Percentiles rank a stretch among this genome's conserved stretches.
phyloP scores from a whole-genome alignment of 768 basidiomycete genomes.

The Russula olivacea region DNA sequence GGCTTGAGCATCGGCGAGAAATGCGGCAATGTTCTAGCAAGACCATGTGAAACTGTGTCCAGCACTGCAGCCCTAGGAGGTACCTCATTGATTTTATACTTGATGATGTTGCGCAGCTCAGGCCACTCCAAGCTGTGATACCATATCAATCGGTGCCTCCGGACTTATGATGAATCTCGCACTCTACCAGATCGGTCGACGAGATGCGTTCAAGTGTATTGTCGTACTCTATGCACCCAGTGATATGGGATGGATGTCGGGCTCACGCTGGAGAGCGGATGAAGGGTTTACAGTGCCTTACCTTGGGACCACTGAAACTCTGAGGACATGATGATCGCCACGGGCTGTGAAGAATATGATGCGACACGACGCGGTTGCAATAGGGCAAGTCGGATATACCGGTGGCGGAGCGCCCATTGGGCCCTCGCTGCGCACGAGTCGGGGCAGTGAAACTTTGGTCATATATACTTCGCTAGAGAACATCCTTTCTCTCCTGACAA shows the following conservation, averaged over 20 bases:
- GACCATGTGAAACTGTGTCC: background rate
- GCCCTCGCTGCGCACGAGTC: too few species aligned
- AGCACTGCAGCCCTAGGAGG: conserved; percentile 9
- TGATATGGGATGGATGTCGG: background rate
- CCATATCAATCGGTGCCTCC: background rate
- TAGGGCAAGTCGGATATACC: too few species aligned
- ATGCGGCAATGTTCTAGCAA: conserved; percentile 33
- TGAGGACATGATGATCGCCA: conserved; percentile 6
- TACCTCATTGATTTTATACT: conserved; percentile 65
- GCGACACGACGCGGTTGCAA: too few species aligned
- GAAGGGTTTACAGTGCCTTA: background rate
- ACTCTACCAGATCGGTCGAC: conserved; percentile 59
- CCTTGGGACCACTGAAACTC: conserved; percentile 25
- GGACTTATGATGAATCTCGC: conserved; percentile 12
- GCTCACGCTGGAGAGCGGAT: background rate
- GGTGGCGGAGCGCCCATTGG: too few species aligned
- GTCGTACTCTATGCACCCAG: conserved; percentile 46
- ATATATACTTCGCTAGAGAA: too few species aligned
- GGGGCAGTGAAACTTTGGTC: too few species aligned
- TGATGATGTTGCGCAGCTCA: conserved; percentile 62
- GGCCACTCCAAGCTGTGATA: conserved; percentile 59
- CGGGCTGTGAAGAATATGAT: background rate
- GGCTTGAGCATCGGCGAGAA: conserved; percentile 30
- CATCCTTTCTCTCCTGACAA: background rate
- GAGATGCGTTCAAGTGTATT: conserved; percentile 55